Percentiles rank a stretch among this genome's conserved stretches.
These are phyloP conservation scores for Termitomyces sp. DNA, from an alignment of 768 basidiomycete genomes.

Conservation along the genomic window DNA sequence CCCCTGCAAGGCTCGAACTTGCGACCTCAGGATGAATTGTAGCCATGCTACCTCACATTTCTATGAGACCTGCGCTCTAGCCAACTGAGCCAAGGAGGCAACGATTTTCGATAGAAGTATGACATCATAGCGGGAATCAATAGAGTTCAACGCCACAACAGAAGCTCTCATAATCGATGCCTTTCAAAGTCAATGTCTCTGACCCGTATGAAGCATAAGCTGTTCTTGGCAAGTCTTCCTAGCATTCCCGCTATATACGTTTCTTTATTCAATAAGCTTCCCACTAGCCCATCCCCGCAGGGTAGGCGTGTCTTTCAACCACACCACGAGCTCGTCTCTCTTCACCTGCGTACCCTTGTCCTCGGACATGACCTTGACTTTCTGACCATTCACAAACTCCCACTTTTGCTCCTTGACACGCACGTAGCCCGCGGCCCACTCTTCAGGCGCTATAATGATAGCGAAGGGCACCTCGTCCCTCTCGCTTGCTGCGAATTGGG, in stretches of 20 bases:
- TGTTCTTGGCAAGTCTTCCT: no score
- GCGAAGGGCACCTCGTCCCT: conserved; percentile 92
- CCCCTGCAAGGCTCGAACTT: conserved; percentile 52
- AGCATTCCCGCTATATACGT: not conserved
- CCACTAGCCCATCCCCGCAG: conserved; percentile 41
- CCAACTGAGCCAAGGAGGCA: conserved; percentile 3
- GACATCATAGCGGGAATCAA: no score
- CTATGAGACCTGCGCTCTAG: conserved; percentile 4
- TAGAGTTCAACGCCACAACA: not conserved
- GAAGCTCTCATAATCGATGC: no score
- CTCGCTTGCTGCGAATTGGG: conserved; percentile 89
- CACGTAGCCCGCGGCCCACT: conserved; percentile 80
- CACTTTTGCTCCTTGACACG: conserved; percentile 90
- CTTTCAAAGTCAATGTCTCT: no score
- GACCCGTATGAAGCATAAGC: no score
- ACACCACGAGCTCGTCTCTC: conserved; percentile 57
- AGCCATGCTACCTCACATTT: conserved; percentile 1
- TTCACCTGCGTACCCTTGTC: conserved; percentile 66
- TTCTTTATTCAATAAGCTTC: conserved; percentile 10
- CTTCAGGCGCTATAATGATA: conserved; percentile 85
- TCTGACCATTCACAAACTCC: conserved; percentile 71
- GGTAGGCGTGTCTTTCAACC: conserved; percentile 50
- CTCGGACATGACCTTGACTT: conserved; percentile 56
- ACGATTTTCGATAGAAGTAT: no score
- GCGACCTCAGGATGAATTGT: conserved; percentile 43